A percentile compares a stretch with the other conserved stretches of the same genome.
These are phyloP conservation scores for Exobasidium cylindrosporum DNA, from an alignment of 1,284 basidiomycete genomes.

Conservation along the genomic window DNA sequence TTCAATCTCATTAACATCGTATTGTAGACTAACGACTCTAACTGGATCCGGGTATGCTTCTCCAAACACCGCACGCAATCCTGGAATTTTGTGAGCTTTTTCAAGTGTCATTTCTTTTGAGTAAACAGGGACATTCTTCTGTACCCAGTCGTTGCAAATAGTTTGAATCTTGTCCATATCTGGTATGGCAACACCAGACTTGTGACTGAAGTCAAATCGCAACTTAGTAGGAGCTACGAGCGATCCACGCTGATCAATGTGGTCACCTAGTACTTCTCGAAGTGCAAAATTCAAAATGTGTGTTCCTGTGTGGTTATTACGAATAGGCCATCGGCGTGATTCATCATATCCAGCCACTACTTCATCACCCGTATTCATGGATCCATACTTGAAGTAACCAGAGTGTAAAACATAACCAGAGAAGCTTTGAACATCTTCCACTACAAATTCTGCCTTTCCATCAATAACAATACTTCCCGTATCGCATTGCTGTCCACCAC, in stretches of 20 bases:
- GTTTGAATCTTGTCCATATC: constrained; percentile 81
- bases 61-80: constrained; percentile 92
- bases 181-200: constrained; percentile 70
- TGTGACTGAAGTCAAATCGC: constrained; percentile 98
- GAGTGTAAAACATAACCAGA: constrained; percentile 86
- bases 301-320: constrained; percentile 97
- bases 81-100: constrained; percentile 80
- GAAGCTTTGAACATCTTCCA: constrained; percentile 84
- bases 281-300: constrained; percentile 95
- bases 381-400: constrained; percentile 76
- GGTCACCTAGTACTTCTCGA: constrained; percentile 89
- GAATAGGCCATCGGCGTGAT: constrained; percentile 80
- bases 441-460: constrained; percentile 85
- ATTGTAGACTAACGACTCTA: constrained; percentile 86
- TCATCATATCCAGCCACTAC: constrained; percentile 75
- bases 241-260: constrained; percentile 96
- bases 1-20: constrained; percentile 78
- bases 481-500: constrained; percentile 95
- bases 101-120: constrained; percentile 82
- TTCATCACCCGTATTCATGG: constrained; percentile 67
- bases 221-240: constrained; percentile 92
- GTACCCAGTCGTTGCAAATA: constrained; percentile 84
- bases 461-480: constrained; percentile 92
- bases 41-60: constrained; percentile 98
- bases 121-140: constrained; percentile 80